Base-by-base conservation (phyloP, 2,329 filamentous ascomycete species). In the Epichloe sibirici region DNA sequence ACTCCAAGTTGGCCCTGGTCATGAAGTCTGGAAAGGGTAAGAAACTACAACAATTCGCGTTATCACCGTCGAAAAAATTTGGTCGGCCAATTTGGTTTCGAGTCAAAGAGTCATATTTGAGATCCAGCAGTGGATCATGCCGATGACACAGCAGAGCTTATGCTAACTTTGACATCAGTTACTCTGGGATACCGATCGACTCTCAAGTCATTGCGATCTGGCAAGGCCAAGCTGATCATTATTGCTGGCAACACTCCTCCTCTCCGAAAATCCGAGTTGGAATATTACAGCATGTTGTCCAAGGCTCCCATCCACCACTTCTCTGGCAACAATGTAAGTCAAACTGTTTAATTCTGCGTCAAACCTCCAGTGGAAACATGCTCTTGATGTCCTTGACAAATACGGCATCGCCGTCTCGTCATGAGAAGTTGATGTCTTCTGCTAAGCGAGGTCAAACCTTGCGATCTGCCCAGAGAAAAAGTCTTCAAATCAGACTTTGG, bases 201-300 rank as follows among this genome's bases (percentile, higher is more conserved):
- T 52, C 80, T 93, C 70, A 95, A 97, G 86, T 79, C 79, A 64
- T 86, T 97, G 65, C 88, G 91, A 68, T 86, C 84, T 64, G 90
- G 91, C 75, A 97, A 96, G 85, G 93, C 93, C 74, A 97, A 97
- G 87, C 84, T 96, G 63, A 88, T 97, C 73, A 90, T 95, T 76
- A 94, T 95, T 56, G 68, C 70, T 65, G 90, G 88, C 76, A 97
- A 98, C 82, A 95, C 90, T 21, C 63, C 90, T 90, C 91, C 93
- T 74, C 88, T 98, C 67, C 85, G 91, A 74, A 98, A 97, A 86
- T 88, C 83, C 68, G 91, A 97, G 81, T 83, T 96, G 59, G 91
- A 96, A 79, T 96, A 88, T 78, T 90, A 90, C 79, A 82, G 82
- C 71, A 93, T 93, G 88, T 75, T 95, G 67, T 85, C 84, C 72